A percentile compares a stretch with the other conserved stretches of the same genome.
These are phyloP conservation scores for Primulina huaijiensis DNA, from an alignment of 257 asterid genomes.

Conservation along the genomic window DNA sequence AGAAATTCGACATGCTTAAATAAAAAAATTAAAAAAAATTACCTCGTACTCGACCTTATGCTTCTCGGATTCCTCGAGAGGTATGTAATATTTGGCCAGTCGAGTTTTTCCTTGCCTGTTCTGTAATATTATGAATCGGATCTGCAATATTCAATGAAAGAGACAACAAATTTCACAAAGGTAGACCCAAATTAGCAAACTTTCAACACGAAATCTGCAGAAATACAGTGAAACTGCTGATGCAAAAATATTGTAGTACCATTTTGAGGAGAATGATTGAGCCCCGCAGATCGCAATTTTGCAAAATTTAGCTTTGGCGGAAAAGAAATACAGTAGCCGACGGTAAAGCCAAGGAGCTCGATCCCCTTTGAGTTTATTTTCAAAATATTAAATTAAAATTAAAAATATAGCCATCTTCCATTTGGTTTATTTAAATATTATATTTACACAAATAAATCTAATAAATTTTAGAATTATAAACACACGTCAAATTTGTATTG, in stretches of 20 bases:
- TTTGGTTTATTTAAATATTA: no score
- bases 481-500: no score
- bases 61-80: constrained; percentile 99
- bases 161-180: background rate
- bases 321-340: no score
- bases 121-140: constrained; percentile 93
- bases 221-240: background rate
- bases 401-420: no score
- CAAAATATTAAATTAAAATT: no score
- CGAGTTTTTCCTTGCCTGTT: constrained; percentile 98
- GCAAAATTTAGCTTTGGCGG: background rate
- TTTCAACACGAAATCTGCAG: background rate
- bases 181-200: background rate
- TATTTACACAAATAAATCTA: no score
- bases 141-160: constrained; percentile 45
- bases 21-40: constrained; percentile 2
- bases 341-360: no score
- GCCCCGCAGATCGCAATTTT: background rate
- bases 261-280: background rate
- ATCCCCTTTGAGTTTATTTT: no score
- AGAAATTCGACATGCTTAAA: background rate
- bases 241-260: background rate
- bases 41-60: constrained; percentile 99
- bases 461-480: no score
- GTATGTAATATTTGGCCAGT: constrained; percentile 88